A percentile compares a stretch with the other conserved stretches of the same genome.
phyloP scores from a whole-genome alignment of 1,139 yeast species.

The Martiniozyma asiatica region DNA sequence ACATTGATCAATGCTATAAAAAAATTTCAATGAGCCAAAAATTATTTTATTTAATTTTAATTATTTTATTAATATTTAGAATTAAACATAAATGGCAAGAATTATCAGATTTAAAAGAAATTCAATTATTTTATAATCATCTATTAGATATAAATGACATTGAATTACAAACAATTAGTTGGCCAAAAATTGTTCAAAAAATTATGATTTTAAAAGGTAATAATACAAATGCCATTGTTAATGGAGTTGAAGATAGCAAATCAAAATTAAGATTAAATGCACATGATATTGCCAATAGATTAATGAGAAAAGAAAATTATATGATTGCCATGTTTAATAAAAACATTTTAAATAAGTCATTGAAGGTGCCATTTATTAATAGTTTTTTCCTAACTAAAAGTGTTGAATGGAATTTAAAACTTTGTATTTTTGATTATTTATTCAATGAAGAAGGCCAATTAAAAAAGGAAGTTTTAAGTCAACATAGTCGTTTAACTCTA shows the following conservation, averaged over 20 bases:
- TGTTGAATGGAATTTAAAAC: constrained; percentile 84
- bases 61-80: constrained; percentile 43
- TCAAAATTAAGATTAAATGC: constrained; percentile 74
- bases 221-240: constrained; percentile 51
- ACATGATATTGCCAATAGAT: constrained; percentile 87
- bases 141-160: constrained; percentile 61
- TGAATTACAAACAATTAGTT: constrained; percentile 84
- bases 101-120: constrained; percentile 43
- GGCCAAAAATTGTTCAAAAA: constrained; percentile 81
- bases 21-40: constrained; percentile 40
- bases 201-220: constrained; percentile 66
- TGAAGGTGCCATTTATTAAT: constrained; percentile 36
- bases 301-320: constrained; percentile 91
- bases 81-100: constrained; percentile 48
- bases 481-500: constrained; percentile 53
- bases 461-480: constrained; percentile 61
- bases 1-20: constrained; percentile 50
- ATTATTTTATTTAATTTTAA: constrained; percentile 50
- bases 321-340: constrained; percentile 81
- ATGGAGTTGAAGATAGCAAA: constrained; percentile 37
- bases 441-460: constrained; percentile 80
- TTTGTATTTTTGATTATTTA: constrained; percentile 78
- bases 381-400: constrained; percentile 58
- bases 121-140: constrained; percentile 52
- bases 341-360: constrained; percentile 53